These are phyloP conservation scores for Triadica sebifera DNA, from an alignment of 345 rosid genomes.

Conservation along the genomic window DNA sequence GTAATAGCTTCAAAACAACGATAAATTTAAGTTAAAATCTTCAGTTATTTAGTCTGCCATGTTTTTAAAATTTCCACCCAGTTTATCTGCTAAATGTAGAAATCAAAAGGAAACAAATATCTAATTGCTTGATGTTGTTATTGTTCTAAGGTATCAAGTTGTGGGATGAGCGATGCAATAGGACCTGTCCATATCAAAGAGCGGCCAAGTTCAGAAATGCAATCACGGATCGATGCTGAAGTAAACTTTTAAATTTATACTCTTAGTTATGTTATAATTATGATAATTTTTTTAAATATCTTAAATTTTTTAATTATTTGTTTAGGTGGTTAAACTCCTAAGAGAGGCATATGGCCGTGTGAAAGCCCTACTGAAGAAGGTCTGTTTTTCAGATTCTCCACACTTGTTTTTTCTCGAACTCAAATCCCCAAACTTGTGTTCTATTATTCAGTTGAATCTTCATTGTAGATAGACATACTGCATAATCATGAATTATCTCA, in stretches of 20 bases:
- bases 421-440: no score
- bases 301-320: slow-evolving; percentile 20
- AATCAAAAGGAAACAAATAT: background rate
- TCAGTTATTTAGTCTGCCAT: background rate
- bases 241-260: slow-evolving; percentile 38
- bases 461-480: background rate
- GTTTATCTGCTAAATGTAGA: background rate
- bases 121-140: background rate
- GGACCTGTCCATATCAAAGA: slow-evolving; percentile 96
- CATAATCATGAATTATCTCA: background rate
- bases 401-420: no score
- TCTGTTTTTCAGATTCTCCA: slow-evolving; percentile 20
- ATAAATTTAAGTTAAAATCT: background rate
- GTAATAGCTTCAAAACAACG: background rate
- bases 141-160: slow-evolving; percentile 63
- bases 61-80: background rate
- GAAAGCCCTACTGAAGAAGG: slow-evolving; percentile 78
- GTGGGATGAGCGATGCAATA: slow-evolving; percentile 91
- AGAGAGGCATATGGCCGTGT: slow-evolving; percentile 98
- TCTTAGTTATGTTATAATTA: background rate
- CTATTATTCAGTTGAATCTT: slow-evolving; percentile 3
- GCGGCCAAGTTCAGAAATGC: slow-evolving; percentile 94
- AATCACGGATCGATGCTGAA: slow-evolving; percentile 92
- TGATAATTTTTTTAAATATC: background rate
- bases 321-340: slow-evolving; percentile 84